These are phyloP conservation scores for Eucalyptus pauciflora DNA, from an alignment of 345 rosid genomes.

Conservation along the genomic window DNA sequence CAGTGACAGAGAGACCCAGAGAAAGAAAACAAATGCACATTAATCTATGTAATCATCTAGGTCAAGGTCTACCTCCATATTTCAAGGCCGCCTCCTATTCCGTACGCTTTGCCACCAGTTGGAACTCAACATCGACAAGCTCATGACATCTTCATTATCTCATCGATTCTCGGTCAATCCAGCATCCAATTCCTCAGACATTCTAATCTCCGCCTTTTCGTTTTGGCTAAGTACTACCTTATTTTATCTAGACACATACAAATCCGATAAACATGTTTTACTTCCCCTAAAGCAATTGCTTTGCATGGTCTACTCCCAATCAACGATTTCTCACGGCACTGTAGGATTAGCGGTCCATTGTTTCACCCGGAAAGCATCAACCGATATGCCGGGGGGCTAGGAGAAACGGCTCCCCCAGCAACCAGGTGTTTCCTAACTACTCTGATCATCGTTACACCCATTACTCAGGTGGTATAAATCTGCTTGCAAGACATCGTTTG, in stretches of 20 bases:
- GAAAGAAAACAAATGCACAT: neutral
- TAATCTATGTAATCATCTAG: neutral
- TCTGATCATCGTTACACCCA: neutral
- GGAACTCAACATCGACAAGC: neutral
- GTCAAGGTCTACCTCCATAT: neutral
- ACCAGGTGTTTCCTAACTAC: neutral
- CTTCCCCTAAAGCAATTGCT: neutral
- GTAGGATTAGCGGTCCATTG: neutral
- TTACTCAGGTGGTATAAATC: neutral
- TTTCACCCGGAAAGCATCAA: neutral
- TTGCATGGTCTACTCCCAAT: neutral
- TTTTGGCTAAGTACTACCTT: neutral
- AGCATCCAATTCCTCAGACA: neutral
- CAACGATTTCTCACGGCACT: neutral
- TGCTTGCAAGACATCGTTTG: neutral
- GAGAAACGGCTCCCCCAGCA: neutral
- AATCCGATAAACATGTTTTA: neutral
- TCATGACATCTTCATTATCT: neutral
- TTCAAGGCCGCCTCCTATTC: neutral
- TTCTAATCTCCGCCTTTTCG: neutral
- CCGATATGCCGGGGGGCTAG: neutral
- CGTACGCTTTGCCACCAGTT: neutral
- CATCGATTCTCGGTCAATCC: neutral
- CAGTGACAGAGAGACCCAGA: neutral
- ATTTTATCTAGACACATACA: neutral